Evolutionary conservation across 2,329 filamentous ascomycete genomes (phyloP), one percentile per base, ranked within the genome.

Genomic region (Arthrinium phaeospermum): DNA sequence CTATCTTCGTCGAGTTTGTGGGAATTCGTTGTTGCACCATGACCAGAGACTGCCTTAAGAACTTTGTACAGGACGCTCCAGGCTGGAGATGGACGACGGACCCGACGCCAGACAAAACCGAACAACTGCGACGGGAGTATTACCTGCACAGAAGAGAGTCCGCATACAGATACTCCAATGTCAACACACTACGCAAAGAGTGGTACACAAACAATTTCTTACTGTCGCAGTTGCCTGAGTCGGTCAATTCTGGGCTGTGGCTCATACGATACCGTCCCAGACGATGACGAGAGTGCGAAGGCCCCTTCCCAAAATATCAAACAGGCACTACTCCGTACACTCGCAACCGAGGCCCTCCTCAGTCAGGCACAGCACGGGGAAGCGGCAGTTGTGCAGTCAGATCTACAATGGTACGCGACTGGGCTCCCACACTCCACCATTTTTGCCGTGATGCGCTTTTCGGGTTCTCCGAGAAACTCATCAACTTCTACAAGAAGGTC

Each of bases 1-100:
- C 83, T n/a, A 81, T 85, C 16, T 85, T 85, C 71, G 79, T 84
- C 19, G 83, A 85, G 70, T 84, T 81, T 71, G 82, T 86, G 49
- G 83, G 82, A 2, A 78, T 83, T 41, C 74, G 75, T 24, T 78
- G 83, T 72, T 83, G 81, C 70, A 78, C 79, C 13, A 68, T 79
- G 1, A 72, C 81, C 27, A 83, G 82, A 67, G 37, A 70, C 1
- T 68, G 71, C 1, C 76, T 83, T 24, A 76, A 72, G 46, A 27
- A 12, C 1, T 78, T 80, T 69, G 75, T 78, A 71, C 7, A 27
- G 34, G 51, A 41, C 27, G 57, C 51, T 5, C 27, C 22, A 5
- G 67, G 16, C 27, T 16, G 71, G 75, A 27, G 73, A 70, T 74
- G 24, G 73, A 46, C 34, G 69, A 69, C 73, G 70, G 64, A 49